phyloP scores from a whole-genome alignment of 352 stramenopile species.

The Globisporangium radiosum region DNA sequence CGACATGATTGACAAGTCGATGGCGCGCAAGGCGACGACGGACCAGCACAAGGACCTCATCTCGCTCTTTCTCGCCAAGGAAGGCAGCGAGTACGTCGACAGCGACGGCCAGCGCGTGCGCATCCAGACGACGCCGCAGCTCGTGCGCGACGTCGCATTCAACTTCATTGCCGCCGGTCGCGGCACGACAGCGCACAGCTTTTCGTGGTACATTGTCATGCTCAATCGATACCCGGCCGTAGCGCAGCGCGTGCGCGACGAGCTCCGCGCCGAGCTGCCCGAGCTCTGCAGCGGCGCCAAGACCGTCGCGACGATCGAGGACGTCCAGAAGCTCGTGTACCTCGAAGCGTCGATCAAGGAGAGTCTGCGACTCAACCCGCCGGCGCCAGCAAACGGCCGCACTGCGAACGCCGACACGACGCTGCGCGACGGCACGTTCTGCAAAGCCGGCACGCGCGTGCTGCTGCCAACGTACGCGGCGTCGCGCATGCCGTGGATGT shows the following conservation, averaged over 20 bases:
- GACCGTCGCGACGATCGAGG: constrained; percentile 25
- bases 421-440: constrained; percentile 56
- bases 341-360: constrained; percentile 58
- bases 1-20: constrained; percentile 29
- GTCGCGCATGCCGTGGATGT: constrained; percentile 43
- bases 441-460: constrained; percentile 41
- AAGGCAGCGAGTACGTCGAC: constrained; percentile 23
- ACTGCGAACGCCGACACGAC: constrained; percentile 39
- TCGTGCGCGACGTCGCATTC: constrained; percentile 49
- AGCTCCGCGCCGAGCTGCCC: constrained; percentile 33
- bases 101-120: constrained; percentile 7
- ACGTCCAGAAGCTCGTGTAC: constrained; percentile 51
- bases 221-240: constrained; percentile 40
- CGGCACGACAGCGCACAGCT: constrained; percentile 44
- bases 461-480: constrained; percentile 50
- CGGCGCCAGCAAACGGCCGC: constrained; percentile 43
- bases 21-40: constrained; percentile 17
- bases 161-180: constrained; percentile 57
- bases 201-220: constrained; percentile 52
- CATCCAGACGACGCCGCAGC: constrained; percentile 2
- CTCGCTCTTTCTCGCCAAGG: constrained; percentile 34
- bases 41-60: constrained; percentile 23
- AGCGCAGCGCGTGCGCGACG: constrained; percentile 38
- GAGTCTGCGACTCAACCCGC: constrained; percentile 57
- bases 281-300: constrained; percentile 19